Percentiles rank a stretch among this genome's conserved stretches.
Conservation (phyloP, 2,329 filamentous ascomycete genomes). For the Colletotrichum higginsianum region DNA sequence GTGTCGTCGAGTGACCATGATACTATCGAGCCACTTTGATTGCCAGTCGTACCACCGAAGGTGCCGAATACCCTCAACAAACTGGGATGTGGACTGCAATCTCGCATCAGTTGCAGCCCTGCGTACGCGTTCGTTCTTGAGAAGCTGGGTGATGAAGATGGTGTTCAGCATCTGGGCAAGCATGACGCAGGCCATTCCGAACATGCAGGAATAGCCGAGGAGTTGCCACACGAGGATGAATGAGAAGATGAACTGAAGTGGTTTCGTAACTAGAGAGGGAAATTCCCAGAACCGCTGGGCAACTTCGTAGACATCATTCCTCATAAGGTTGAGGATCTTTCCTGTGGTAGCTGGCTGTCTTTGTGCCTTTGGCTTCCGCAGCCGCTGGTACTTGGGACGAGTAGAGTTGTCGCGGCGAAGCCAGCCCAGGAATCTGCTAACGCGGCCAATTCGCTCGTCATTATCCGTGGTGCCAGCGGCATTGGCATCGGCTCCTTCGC, state of each 20-base stretch:
- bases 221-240: slow-evolving; percentile 82
- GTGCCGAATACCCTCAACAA: slow-evolving; percentile 88
- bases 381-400: slow-evolving; percentile 42
- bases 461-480: slow-evolving; percentile 40
- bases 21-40: slow-evolving; percentile 78
- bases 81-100: slow-evolving; percentile 85
- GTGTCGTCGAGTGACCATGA: slow-evolving; percentile 76
- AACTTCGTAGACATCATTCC: slow-evolving; percentile 85
- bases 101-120: slow-evolving; percentile 82
- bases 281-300: slow-evolving; percentile 93
- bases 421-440: slow-evolving; percentile 31
- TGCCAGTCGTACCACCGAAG: slow-evolving; percentile 89
- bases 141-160: slow-evolving; percentile 74
- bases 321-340: slow-evolving; percentile 91
- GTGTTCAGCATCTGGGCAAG: slow-evolving; percentile 80
- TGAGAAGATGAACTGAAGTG: slow-evolving; percentile 82
- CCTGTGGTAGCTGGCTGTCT: slow-evolving; percentile 83
- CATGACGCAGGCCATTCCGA: slow-evolving; percentile 79
- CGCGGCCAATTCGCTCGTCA: slow-evolving; percentile 23
- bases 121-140: slow-evolving; percentile 80
- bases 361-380: slow-evolving; percentile 51
- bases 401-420: slow-evolving; percentile 5
- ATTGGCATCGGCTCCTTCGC: slow-evolving; percentile 43
- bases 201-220: slow-evolving; percentile 83
- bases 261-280: slow-evolving; percentile 80